Conservation (phyloP, 2,329 filamentous ascomycete genomes). For the Sporothrix brasiliensis region DNA sequence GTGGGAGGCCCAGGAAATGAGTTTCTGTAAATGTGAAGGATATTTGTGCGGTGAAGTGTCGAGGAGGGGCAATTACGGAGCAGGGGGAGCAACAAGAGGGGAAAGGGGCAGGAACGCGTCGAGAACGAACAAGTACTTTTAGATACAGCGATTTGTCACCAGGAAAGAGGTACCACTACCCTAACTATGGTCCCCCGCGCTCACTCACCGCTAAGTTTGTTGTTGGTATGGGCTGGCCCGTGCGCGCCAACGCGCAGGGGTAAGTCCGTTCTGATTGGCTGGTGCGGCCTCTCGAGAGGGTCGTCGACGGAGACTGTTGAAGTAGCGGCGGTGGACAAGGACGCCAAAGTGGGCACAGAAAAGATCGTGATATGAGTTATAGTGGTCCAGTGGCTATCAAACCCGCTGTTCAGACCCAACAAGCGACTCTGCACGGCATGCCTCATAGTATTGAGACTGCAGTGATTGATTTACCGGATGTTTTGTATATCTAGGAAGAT, state of each 20-base stretch:
- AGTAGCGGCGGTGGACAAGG: slow-evolving; percentile 24
- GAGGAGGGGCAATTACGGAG: slow-evolving; percentile 31
- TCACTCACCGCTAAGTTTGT: slow-evolving; percentile 29
- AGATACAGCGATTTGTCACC: background rate
- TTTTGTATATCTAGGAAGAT: background rate
- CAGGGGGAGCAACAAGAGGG: slow-evolving; percentile 4
- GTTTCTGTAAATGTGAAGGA: slow-evolving; percentile 14
- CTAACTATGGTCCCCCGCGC: slow-evolving; percentile 6
- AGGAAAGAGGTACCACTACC: slow-evolving; percentile 2
- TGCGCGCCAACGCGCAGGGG: slow-evolving; percentile 34
- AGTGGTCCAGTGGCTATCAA: slow-evolving; percentile 11
- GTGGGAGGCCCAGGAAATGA: slow-evolving; percentile 10
- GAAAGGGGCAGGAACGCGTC: slow-evolving; percentile 20
- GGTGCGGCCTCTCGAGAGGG: slow-evolving; percentile 2
- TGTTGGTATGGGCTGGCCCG: slow-evolving; percentile 32
- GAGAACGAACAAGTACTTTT: background rate
- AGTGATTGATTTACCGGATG: background rate
- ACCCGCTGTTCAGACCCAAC: background rate
- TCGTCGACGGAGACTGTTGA: background rate
- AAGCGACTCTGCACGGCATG: background rate
- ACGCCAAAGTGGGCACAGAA: slow-evolving; percentile 24
- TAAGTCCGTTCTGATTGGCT: slow-evolving; percentile 29
- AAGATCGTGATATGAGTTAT: slow-evolving; percentile 28
- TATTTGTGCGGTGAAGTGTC: slow-evolving; percentile 35
- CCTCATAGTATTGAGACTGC: background rate